Evolutionary conservation across 768 basidiomycete species (phyloP).

Genomic region (Dioszegia crocea): DNA sequence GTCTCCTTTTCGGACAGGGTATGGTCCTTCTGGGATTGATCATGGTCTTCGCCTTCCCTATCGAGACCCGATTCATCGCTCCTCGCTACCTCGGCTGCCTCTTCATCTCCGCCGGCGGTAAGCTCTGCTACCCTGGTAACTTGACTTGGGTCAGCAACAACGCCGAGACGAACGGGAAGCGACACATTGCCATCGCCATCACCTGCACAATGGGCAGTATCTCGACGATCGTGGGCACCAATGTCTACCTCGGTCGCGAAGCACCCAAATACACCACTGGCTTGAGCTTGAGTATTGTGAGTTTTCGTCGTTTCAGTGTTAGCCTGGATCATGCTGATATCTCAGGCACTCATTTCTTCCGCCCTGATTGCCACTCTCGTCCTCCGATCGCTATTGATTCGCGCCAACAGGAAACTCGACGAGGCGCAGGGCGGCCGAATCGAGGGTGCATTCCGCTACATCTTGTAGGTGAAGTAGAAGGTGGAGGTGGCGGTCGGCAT

Average conservation of each 20-base stretch:
- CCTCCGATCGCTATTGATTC: neutral
- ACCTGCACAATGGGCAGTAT: constrained; percentile 6
- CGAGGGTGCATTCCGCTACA: neutral
- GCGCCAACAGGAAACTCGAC: neutral
- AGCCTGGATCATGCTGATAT: neutral
- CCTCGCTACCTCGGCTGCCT: constrained; percentile 3
- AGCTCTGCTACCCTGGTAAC: neutral
- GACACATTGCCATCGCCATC: constrained; percentile 7
- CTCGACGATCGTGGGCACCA: constrained; percentile 8
- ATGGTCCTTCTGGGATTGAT: constrained; percentile 6
- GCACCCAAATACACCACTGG: constrained; percentile 8
- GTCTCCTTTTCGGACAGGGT: neutral
- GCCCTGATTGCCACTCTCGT: neutral
- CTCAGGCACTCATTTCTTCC: neutral
- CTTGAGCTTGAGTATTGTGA: constrained; percentile 7
- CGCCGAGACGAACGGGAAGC: constrained; percentile 10
- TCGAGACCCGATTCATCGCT: neutral
- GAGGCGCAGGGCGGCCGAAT: neutral
- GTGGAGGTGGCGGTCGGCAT: too few species aligned
- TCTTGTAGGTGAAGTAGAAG: neutral
- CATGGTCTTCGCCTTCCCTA: constrained; percentile 1
- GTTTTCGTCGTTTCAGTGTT: neutral
- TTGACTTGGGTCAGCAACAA: constrained; percentile 13
- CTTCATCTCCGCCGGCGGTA: constrained; percentile 1
- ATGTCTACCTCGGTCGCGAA: constrained; percentile 8